Base-by-base conservation (phyloP, 73 alveolate genomes). In the Blepharisma japonicum region DNA sequence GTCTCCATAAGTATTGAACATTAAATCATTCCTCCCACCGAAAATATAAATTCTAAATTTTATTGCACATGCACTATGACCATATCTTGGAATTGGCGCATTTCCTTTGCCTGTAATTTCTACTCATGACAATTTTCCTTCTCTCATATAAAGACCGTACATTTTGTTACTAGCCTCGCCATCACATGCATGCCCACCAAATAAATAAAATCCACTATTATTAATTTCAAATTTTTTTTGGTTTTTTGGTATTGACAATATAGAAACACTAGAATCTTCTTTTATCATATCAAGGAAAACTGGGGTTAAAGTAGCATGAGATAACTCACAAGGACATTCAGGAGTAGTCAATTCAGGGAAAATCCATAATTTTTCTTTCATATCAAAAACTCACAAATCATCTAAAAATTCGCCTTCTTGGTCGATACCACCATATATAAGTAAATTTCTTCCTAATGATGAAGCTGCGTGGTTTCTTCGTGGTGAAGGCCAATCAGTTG, bases 401-500 rank as follows among this genome's bases (percentile, higher is more conserved):
- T 45, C 21, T 9, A 70, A 4, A 14, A 45, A 9, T 18, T 70
- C 55, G 2, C 68, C 66, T 14, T 70, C 32, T 70, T 70, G 68
- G 45, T 5, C 5, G 4, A 70, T 23, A 14, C 80, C 80, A 2
- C 80, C 80, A 5, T 70, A 70, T 14, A 70, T 70, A 45, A 70
- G 32, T 54, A 70, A 14, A 70, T 9, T 2, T 45, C 68, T 45
- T 39, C 80, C 80, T 7, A 70, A 7, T 11, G n/a, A 45, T 14
- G 77, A 7, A 14, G 80, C 80, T 14, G 68, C 80, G 27, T 70
- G 80, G 46, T 70, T 18, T 45, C 80, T 70, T 70, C 80, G 18
- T 38, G 71, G 71, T 47, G 11, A 18, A 0, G 80, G 80, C 46
- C 27, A 9, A 18, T 45, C 56, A 9, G 1, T 54, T 70, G 2